Conservation (phyloP, 2,329 filamentous ascomycete species). For the Aspergillus neotritici region DNA sequence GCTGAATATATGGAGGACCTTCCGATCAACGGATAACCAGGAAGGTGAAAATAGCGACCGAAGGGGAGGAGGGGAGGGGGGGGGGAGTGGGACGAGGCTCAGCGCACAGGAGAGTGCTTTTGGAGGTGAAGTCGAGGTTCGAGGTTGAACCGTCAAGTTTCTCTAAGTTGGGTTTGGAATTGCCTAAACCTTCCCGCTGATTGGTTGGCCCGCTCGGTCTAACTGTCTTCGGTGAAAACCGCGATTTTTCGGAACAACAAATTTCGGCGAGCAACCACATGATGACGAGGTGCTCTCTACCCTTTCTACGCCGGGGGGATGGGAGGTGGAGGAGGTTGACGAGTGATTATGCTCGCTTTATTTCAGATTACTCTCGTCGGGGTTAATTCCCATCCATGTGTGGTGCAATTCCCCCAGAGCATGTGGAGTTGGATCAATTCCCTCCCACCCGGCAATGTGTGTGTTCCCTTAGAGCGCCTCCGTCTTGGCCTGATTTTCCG, state of each 20-base stretch:
- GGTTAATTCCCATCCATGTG: too few relatives aligned
- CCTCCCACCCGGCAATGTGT: not conserved
- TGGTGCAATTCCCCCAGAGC: not conserved
- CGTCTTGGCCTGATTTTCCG: slow-evolving; percentile 24
- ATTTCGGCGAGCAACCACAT: slow-evolving; percentile 7
- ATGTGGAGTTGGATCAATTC: slow-evolving; percentile 1
- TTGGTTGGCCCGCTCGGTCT: slow-evolving; percentile 26
- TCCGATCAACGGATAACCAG: slow-evolving; percentile 30
- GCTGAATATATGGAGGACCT: slow-evolving; percentile 44
- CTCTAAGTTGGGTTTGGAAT: slow-evolving; percentile 26
- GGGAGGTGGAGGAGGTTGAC: not conserved
- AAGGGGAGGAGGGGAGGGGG: slow-evolving; percentile 24
- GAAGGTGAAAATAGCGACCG: slow-evolving; percentile 29
- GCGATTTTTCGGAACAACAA: slow-evolving; percentile 31
- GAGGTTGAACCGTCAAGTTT: slow-evolving; percentile 33
- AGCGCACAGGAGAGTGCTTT: slow-evolving; percentile 30
- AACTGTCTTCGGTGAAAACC: slow-evolving; percentile 35
- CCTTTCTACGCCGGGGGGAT: not conserved
- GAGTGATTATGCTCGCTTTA: not conserved
- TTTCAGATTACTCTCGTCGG: too few relatives aligned
- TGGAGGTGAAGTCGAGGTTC: slow-evolving; percentile 33
- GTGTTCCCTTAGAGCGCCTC: slow-evolving; percentile 9
- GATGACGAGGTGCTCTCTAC: not conserved
- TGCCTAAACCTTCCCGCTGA: slow-evolving; percentile 35
- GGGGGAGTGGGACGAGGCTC: slow-evolving; percentile 18